Percentiles rank a stretch among this genome's conserved stretches.
These are phyloP conservation scores for Theobroma grandiflorum DNA, from an alignment of 441 rosid genomes.

Conservation along the genomic window DNA sequence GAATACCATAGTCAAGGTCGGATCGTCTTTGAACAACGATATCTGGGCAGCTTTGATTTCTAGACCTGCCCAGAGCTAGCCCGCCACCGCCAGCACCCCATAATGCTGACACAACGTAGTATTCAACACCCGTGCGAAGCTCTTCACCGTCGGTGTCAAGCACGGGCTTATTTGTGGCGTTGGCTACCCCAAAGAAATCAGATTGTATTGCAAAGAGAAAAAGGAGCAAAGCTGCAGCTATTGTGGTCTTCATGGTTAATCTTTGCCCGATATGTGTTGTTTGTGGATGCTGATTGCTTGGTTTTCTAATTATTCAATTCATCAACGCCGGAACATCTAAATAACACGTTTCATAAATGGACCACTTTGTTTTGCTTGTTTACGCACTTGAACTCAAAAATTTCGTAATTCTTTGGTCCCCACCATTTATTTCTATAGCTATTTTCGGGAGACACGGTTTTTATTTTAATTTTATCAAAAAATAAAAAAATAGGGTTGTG, in stretches of 20 bases:
- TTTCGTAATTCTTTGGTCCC: no score
- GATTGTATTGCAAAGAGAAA: not conserved
- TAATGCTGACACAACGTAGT: not conserved
- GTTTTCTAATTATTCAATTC: no score
- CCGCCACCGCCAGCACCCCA: constrained; percentile 8
- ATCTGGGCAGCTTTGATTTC: not conserved
- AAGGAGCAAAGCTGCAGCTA: not conserved
- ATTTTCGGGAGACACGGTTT: no score
- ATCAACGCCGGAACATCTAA: no score
- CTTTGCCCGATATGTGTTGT: not conserved
- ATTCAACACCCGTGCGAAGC: not conserved
- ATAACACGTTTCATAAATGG: no score
- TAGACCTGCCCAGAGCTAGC: not conserved
- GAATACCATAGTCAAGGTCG: not conserved
- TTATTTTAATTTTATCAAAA: no score
- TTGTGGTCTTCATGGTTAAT: not conserved
- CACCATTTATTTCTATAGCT: no score
- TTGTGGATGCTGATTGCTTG: not conserved
- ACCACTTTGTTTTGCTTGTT: no score
- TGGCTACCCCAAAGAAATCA: not conserved
- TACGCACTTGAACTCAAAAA: no score
- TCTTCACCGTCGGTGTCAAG: not conserved
- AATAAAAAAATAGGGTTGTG: no score
- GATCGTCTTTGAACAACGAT: not conserved
- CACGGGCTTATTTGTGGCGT: not conserved